A percentile compares a stretch with the other conserved stretches of the same genome.
Evolutionary conservation across 23 red algal genomes (phyloP).

Genomic region (Gracilariopsis chorda): DNA sequence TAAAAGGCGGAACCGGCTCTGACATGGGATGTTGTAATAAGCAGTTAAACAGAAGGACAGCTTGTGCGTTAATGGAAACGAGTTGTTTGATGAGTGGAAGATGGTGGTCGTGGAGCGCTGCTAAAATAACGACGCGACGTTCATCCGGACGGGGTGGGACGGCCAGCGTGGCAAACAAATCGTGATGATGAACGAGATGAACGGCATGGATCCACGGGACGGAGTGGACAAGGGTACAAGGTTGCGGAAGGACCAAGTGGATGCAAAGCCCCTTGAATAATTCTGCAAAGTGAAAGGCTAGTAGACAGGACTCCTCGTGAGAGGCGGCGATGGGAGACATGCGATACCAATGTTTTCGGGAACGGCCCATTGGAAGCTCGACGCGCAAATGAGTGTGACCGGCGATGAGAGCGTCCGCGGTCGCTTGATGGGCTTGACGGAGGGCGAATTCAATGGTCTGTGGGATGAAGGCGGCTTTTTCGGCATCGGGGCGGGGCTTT

Average conservation of each 20-base stretch:
- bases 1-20: neutral
- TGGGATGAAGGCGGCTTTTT: slow-evolving; percentile 28
- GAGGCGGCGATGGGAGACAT: slow-evolving; percentile 38
- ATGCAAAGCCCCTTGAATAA: slow-evolving; percentile 52
- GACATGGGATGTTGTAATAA: slow-evolving; percentile 39
- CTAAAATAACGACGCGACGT: slow-evolving; percentile 8
- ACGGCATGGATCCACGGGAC: slow-evolving; percentile 11
- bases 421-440: neutral
- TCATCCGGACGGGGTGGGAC: neutral
- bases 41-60: slow-evolving; percentile 44
- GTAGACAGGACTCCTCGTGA: slow-evolving; percentile 11
- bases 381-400: slow-evolving; percentile 20
- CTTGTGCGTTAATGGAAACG: neutral
- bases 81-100: neutral
- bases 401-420: neutral
- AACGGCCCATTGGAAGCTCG: slow-evolving; percentile 69
- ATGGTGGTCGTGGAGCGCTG: neutral
- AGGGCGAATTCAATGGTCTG: slow-evolving; percentile 69
- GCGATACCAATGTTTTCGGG: slow-evolving; percentile 70
- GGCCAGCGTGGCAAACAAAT: neutral
- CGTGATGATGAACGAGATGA: neutral
- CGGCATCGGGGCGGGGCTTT: slow-evolving; percentile 1
- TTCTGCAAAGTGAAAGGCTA: slow-evolving; percentile 53
- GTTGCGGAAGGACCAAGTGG: neutral
- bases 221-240: neutral